Evolutionary conservation across 306 rosid species (phyloP).

Genomic region (Ormosia semicastrata): DNA sequence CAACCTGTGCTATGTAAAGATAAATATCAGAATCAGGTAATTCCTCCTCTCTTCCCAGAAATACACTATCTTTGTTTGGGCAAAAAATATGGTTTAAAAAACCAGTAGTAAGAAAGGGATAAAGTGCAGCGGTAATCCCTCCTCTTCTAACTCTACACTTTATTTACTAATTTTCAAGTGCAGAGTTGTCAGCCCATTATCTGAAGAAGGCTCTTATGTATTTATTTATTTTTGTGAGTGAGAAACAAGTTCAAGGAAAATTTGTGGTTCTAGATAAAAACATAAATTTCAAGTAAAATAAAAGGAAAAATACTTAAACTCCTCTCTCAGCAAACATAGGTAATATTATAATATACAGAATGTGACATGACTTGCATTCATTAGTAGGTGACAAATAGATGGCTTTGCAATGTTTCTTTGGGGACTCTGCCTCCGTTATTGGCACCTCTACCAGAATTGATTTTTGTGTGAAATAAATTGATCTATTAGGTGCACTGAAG

Average conservation of each 20-base stretch:
- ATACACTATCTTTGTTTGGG: not conserved
- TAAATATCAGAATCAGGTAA: not conserved
- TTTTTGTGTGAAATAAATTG: not conserved
- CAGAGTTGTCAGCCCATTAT: not conserved
- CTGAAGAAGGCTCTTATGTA: not conserved
- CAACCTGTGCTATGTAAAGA: not conserved
- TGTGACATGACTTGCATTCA: not conserved
- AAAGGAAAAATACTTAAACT: not conserved
- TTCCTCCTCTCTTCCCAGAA: not conserved
- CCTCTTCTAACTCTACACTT: not conserved
- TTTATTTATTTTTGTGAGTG: not conserved
- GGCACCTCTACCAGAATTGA: not conserved
- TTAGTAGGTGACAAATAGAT: not conserved
- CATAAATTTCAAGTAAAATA: not conserved
- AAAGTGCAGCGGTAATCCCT: too few relatives aligned
- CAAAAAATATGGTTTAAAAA: not conserved
- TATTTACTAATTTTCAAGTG: not conserved
- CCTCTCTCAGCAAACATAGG: not conserved
- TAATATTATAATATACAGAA: not conserved
- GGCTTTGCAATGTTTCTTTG: not conserved
- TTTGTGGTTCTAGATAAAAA: not conserved
- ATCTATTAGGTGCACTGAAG: not conserved
- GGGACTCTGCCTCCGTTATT: not conserved
- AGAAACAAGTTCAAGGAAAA: not conserved
- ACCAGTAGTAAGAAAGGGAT: not conserved